Base-by-base conservation (phyloP, 441 rosid species). In the Pelargonium australe region DNA sequence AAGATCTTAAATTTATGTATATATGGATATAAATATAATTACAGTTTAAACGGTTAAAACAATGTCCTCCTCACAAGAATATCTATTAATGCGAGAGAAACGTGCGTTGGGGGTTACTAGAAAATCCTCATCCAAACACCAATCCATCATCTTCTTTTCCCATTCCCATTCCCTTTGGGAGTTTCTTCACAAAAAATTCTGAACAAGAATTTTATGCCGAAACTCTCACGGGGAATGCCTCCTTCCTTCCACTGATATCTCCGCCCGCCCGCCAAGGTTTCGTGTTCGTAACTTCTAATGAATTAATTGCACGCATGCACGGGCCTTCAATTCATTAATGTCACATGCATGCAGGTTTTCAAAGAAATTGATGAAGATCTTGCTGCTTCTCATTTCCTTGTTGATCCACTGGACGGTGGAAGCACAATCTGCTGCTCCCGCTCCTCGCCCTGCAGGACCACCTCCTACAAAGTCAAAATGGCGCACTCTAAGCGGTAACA, bases 401-500 rank as follows among this genome's bases (percentile, higher is more conserved):
- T 51, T 51, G 58, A 51, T 51, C 58, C 58, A 13, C 58, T 51
- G 14, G 17, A 5, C 16, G 14, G 58, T n/a, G 17, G 58, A 13
- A 51, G 72, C 66, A 2, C 45, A 1, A 28, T 23, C 51, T 1
- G 70, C 13, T 7, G 17, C 73, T 25, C 62, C 74, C 17, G 12
- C 69, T 7, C 41, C 41, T 37, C 41, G 41, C 41, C 8, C 41
- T 37, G 41, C 41, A 37, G 41, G 41, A 11, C 49, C 13, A 5
- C 28, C 73, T 25, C 63, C 74, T 23, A 7, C 69, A 7, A 77
- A 76, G 70, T 19, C 17, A 19, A 82, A 78, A 80, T 86, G 89
- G 91, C 74, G 28, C 10, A 86, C 91, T 43, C 73, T 85, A 20
- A 66, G 47, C n/a, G 94, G 94, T 84, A 76, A 57, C n/a, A 9